These are phyloP conservation scores for Starmerella kuoi DNA, from an alignment of 805 yeast species.

Conservation along the genomic window DNA sequence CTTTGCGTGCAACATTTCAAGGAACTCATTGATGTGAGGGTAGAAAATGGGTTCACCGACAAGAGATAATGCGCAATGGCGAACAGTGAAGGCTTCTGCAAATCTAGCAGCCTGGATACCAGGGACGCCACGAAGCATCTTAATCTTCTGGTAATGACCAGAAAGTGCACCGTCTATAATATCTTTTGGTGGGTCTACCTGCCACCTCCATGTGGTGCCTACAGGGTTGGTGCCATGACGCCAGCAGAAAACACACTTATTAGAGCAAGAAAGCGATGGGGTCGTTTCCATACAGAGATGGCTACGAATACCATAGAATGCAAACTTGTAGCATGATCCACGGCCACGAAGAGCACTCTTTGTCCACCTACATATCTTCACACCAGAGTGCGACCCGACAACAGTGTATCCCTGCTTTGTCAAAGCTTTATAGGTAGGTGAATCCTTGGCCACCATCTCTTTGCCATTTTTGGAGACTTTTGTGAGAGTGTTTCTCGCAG, in stretches of 20 bases:
- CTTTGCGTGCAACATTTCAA: conserved; percentile 64
- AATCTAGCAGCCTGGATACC: conserved; percentile 84
- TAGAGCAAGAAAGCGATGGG: conserved; percentile 85
- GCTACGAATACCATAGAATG: conserved; percentile 79
- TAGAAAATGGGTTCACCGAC: conserved; percentile 94
- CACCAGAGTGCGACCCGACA: conserved; percentile 91
- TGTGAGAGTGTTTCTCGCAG: conserved; percentile 5
- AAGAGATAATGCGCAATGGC: conserved; percentile 81
- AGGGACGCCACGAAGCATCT: conserved; percentile 91
- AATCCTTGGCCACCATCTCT: conserved; percentile 79
- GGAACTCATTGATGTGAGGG: conserved; percentile 78
- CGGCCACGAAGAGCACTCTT: conserved; percentile 87
- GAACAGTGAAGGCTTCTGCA: conserved; percentile 78
- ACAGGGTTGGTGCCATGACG: conserved; percentile 96
- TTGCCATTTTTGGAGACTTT: conserved; percentile 29
- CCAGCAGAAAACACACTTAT: conserved; percentile 95
- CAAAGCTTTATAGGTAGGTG: conserved; percentile 76
- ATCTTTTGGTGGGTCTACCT: conserved; percentile 76
- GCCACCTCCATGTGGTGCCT: conserved; percentile 95
- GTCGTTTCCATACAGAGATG: conserved; percentile 95
- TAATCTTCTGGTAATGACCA: conserved; percentile 84
- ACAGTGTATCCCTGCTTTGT: conserved; percentile 90
- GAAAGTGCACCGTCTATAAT: conserved; percentile 76
- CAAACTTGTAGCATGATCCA: conserved; percentile 87
- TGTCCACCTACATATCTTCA: conserved; percentile 91